phyloP scores from a whole-genome alignment of 2,329 filamentous ascomycete species.

The Aspergillus ustus region DNA sequence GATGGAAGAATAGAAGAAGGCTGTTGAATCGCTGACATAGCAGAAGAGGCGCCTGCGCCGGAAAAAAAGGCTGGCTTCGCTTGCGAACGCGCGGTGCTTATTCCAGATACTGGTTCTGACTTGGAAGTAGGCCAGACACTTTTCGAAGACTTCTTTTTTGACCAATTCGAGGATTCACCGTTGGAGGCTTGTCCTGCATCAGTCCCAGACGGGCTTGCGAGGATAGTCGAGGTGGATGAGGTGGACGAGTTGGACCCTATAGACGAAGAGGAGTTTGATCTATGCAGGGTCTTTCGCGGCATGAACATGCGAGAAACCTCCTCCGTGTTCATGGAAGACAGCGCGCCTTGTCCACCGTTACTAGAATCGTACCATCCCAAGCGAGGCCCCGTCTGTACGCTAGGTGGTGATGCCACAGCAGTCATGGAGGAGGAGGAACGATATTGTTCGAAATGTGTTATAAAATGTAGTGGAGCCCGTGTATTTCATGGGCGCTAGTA shows the following conservation, averaged over 20 bases:
- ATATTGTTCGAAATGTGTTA: conserved; percentile 19
- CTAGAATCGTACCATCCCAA: conserved; percentile 63
- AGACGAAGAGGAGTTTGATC: conserved; percentile 90
- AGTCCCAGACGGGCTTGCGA: conserved; percentile 38
- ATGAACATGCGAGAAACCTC: conserved; percentile 86
- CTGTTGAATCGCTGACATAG: conserved; percentile 67
- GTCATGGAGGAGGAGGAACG: conserved; percentile 57
- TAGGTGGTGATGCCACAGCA: conserved; percentile 68
- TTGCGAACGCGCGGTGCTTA: conserved; percentile 66
- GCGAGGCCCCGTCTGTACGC: conserved; percentile 64
- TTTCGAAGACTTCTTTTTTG: conserved; percentile 53
- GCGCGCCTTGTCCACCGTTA: conserved; percentile 63
- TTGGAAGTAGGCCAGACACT: conserved; percentile 70
- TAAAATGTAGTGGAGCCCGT: conserved; percentile 6
- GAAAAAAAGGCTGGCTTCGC: conserved; percentile 63
- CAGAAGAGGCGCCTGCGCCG: conserved; percentile 62
- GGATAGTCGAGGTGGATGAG: conserved; percentile 58
- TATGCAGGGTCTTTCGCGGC: conserved; percentile 83
- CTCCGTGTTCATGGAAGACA: conserved; percentile 77
- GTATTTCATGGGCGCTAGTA: conserved; percentile 24
- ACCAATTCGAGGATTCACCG: conserved; percentile 44
- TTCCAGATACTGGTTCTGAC: conserved; percentile 66
- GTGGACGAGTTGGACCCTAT: conserved; percentile 66
- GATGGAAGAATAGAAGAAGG: conserved; percentile 67
- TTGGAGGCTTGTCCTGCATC: conserved; percentile 44